phyloP scores from a whole-genome alignment of 768 basidiomycete genomes.

The Cyclocybe aegerita region DNA sequence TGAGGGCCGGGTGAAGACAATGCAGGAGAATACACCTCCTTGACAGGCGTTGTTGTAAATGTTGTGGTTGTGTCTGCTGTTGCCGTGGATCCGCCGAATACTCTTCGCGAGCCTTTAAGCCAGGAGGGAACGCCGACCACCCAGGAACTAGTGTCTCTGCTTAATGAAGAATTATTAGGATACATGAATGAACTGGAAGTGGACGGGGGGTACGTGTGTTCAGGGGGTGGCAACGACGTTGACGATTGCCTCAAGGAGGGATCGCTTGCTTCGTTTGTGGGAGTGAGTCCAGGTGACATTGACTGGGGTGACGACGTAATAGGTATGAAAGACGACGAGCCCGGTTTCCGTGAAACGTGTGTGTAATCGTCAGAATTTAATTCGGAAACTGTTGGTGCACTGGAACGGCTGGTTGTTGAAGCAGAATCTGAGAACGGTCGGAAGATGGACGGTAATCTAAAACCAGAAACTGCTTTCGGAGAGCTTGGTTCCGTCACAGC shows the following conservation, averaged over 20 bases:
- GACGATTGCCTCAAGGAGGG: slow-evolving; percentile 11
- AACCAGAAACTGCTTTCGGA: slow-evolving; percentile 43
- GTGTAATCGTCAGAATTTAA: slow-evolving; percentile 64
- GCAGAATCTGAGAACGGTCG: slow-evolving; percentile 64
- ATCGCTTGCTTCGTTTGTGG: slow-evolving; percentile 8
- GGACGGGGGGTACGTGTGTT: slow-evolving; percentile 83
- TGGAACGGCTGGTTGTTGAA: slow-evolving; percentile 24
- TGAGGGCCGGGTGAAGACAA: slow-evolving; percentile 24
- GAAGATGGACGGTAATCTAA: slow-evolving; percentile 64
- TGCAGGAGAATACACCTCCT: slow-evolving; percentile 60
- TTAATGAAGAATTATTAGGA: slow-evolving; percentile 47
- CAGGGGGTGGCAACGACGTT: slow-evolving; percentile 26
- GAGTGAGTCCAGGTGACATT: slow-evolving; percentile 8
- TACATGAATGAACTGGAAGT: slow-evolving; percentile 46
- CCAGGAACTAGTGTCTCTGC: slow-evolving; percentile 56
- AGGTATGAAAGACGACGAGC: slow-evolving; percentile 60
- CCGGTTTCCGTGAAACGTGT: slow-evolving; percentile 56
- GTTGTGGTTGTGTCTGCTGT: slow-evolving; percentile 22
- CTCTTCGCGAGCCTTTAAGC: slow-evolving; percentile 53
- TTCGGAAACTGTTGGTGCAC: slow-evolving; percentile 24
- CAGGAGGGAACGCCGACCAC: slow-evolving; percentile 70
- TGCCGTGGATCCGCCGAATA: slow-evolving; percentile 29
- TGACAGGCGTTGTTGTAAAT: slow-evolving; percentile 39
- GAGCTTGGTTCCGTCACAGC: slow-evolving; percentile 22
- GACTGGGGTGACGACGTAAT: slow-evolving; percentile 45